Percentiles rank a stretch among this genome's conserved stretches.
These are phyloP conservation scores for Calophaca sinica DNA, from an alignment of 306 rosid genomes.

Conservation along the genomic window DNA sequence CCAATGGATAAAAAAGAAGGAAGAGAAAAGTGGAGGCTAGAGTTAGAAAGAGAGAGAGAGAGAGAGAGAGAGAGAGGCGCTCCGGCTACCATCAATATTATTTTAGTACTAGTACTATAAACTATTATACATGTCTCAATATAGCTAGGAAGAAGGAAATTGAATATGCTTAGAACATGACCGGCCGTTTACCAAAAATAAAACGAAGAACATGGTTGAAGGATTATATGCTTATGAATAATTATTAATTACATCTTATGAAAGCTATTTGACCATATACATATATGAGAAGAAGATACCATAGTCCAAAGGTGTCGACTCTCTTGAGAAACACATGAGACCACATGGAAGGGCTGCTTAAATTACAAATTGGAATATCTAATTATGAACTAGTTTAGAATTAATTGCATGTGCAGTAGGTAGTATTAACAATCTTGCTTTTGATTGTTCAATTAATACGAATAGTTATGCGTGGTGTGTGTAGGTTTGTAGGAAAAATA, in stretches of 20 bases:
- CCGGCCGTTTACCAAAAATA: conserved; percentile 55
- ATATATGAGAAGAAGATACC: conserved; percentile 35
- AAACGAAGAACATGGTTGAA: conserved; percentile 64
- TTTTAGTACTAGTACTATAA: not conserved
- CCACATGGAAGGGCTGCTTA: conserved; percentile 67
- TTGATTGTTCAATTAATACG: conserved; percentile 37
- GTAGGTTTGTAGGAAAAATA: not conserved
- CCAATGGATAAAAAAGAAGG: too few relatives aligned
- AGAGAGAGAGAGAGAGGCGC: too few relatives aligned
- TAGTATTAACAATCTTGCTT: conserved; percentile 43
- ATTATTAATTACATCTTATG: conserved; percentile 38
- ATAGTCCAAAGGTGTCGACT: conserved; percentile 44
- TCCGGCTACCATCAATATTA: not conserved
- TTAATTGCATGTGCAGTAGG: conserved; percentile 57
- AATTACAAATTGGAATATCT: conserved; percentile 49
- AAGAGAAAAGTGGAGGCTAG: too few relatives aligned
- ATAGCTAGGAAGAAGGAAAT: conserved; percentile 12
- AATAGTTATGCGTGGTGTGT: not conserved
- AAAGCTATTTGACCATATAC: conserved; percentile 50
- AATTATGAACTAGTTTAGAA: conserved; percentile 37
- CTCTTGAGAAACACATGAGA: conserved; percentile 72
- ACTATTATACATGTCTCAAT: conserved; percentile 33
- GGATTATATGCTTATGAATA: conserved; percentile 51
- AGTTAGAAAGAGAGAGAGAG: too few relatives aligned
- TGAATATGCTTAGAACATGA: conserved; percentile 63